These are phyloP conservation scores for Populus tomentosa DNA, from an alignment of 441 rosid genomes.

Conservation along the genomic window DNA sequence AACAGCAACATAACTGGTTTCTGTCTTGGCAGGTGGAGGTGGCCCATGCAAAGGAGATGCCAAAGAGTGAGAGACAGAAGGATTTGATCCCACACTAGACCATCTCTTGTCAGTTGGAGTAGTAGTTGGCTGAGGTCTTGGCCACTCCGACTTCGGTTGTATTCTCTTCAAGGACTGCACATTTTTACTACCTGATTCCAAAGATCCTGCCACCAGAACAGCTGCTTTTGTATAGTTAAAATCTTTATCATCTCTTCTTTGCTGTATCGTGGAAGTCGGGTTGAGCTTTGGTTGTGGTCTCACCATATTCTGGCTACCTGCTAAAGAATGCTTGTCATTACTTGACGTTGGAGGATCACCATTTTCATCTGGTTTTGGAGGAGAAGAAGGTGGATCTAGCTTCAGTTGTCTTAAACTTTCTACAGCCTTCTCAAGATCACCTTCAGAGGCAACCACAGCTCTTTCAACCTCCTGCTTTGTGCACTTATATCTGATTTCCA, in stretches of 20 bases:
- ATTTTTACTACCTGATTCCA: constrained; percentile 40
- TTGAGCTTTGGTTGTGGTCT: constrained; percentile 37
- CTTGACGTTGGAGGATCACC: constrained; percentile 36
- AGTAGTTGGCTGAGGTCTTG: constrained; percentile 52
- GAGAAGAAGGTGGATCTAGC: constrained; percentile 32
- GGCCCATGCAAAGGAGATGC: constrained; percentile 54
- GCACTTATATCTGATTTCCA: constrained; percentile 45
- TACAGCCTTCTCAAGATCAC: constrained; percentile 51
- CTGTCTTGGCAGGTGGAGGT: constrained; percentile 46
- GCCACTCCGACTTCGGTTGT: constrained; percentile 59
- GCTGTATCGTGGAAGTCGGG: constrained; percentile 29
- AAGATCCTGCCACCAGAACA: constrained; percentile 27
- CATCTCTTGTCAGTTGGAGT: constrained; percentile 56
- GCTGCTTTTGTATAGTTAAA: constrained; percentile 51
- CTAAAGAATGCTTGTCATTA: constrained; percentile 31
- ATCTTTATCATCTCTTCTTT: constrained; percentile 50
- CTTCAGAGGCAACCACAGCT: constrained; percentile 44
- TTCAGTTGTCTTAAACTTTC: constrained; percentile 34
- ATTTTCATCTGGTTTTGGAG: constrained; percentile 29
- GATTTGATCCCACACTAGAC: constrained; percentile 41
- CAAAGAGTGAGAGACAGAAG: constrained; percentile 48
- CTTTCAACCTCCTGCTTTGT: constrained; percentile 61
- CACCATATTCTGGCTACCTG: constrained; percentile 35
- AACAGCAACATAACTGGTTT: constrained; percentile 37
- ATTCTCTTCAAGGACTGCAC: constrained; percentile 56